phyloP scores from a whole-genome alignment of 2,329 filamentous ascomycete genomes.

The Ophiocordyceps polyrhachis-furcata region DNA sequence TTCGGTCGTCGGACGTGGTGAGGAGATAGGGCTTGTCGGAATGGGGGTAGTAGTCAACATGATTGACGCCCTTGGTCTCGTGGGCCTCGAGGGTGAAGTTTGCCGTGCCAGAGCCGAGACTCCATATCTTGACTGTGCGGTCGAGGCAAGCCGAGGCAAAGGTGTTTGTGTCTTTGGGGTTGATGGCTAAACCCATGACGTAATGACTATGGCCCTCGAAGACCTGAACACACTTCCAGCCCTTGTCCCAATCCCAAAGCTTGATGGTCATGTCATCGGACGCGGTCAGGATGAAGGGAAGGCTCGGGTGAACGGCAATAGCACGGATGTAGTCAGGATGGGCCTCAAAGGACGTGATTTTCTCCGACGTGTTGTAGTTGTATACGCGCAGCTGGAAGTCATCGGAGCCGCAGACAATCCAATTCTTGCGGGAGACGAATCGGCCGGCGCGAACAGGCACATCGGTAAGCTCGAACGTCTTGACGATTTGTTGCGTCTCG shows the following conservation, averaged over 20 bases:
- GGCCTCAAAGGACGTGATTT: conserved; percentile 91
- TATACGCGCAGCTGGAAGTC: conserved; percentile 79
- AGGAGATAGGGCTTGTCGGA: conserved; percentile 72
- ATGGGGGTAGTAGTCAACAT: conserved; percentile 76
- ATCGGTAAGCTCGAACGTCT: conserved; percentile 97
- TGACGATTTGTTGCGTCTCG: conserved; percentile 90
- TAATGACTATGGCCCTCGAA: conserved; percentile 96
- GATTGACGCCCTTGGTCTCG: conserved; percentile 93
- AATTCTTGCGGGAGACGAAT: conserved; percentile 96
- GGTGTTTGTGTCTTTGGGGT: conserved; percentile 89
- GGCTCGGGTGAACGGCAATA: conserved; percentile 85
- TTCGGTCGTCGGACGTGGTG: conserved; percentile 90
- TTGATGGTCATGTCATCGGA: conserved; percentile 98
- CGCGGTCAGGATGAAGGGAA: conserved; percentile 88
- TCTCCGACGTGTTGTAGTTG: conserved; percentile 99
- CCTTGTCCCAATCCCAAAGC: conserved; percentile 97
- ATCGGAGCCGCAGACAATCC: conserved; percentile 92
- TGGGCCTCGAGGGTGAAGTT: conserved; percentile 97
- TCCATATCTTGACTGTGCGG: conserved; percentile 96
- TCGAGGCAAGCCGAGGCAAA: conserved; percentile 90
- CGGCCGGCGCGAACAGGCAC: conserved; percentile 92
- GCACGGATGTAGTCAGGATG: conserved; percentile 98
- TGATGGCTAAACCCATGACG: conserved; percentile 91
- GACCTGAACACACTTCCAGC: conserved; percentile 92
- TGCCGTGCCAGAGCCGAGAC: conserved; percentile 74